These are phyloP conservation scores for Neurospora pannonica DNA, from an alignment of 495 filamentous ascomycete species.

Conservation along the genomic window DNA sequence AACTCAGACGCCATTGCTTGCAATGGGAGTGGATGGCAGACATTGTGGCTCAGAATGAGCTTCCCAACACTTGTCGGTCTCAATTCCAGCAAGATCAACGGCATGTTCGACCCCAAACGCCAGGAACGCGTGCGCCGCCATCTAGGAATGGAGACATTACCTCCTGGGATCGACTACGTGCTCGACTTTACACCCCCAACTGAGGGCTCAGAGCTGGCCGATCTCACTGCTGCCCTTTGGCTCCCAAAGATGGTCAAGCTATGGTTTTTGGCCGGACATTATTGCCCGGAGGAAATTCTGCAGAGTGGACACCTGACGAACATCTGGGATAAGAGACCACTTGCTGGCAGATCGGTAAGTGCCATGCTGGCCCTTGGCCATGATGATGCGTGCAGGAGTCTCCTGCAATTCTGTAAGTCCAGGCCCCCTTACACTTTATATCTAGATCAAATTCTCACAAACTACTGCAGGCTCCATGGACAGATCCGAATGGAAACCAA, in stretches of 20 bases:
- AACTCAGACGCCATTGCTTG: constrained; percentile 16
- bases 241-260: constrained; percentile 41
- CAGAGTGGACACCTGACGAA: neutral
- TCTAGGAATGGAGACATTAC: constrained; percentile 24
- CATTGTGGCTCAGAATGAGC: constrained; percentile 30
- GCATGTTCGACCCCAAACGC: constrained; percentile 34
- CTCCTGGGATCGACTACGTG: constrained; percentile 41
- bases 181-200: constrained; percentile 53
- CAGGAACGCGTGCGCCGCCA: constrained; percentile 24
- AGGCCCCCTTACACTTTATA: neutral
- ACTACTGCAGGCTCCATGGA: constrained; percentile 9
- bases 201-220: constrained; percentile 50
- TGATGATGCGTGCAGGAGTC: constrained; percentile 21
- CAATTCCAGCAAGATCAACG: constrained; percentile 39
- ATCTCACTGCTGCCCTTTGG: constrained; percentile 47
- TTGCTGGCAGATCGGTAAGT: constrained; percentile 18
- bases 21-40: constrained; percentile 15
- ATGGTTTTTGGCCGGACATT: constrained; percentile 39
- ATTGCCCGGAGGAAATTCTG: constrained; percentile 23
- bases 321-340: constrained; percentile 1
- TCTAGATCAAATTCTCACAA: neutral
- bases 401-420: constrained; percentile 6
- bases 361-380: constrained; percentile 20
- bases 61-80: constrained; percentile 37
- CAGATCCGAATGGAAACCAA: constrained; percentile 3